A percentile compares a stretch with the other conserved stretches of the same genome.
Conservation (phyloP, 179 eudicot genomes). For the Beta corolliflora region DNA sequence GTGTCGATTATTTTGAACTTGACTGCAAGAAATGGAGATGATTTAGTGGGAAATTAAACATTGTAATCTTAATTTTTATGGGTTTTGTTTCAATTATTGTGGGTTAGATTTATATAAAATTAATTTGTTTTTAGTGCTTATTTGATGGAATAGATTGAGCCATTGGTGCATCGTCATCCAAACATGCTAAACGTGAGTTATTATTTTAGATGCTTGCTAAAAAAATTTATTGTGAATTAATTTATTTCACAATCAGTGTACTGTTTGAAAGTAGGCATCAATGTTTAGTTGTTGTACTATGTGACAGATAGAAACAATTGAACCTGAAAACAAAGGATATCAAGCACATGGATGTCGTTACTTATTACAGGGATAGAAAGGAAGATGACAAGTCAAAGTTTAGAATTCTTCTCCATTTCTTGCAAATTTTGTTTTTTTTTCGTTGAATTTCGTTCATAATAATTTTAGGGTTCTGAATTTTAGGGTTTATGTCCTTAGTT, state of each 20-base stretch:
- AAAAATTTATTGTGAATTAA: not conserved
- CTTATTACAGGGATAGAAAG: constrained; percentile 64
- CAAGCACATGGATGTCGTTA: constrained; percentile 71
- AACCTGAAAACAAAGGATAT: constrained; percentile 73
- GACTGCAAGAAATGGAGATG: too few relatives aligned
- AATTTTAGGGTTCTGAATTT: too few relatives aligned
- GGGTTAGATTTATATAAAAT: not conserved
- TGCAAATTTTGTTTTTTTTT: too few relatives aligned
- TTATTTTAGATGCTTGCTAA: not conserved
- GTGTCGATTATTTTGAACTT: too few relatives aligned
- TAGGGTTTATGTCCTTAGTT: too few relatives aligned
- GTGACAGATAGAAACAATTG: constrained; percentile 69
- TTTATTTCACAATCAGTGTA: not conserved
- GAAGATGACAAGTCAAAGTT: constrained; percentile 71
- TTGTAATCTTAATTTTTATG: not conserved
- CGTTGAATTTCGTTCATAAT: too few relatives aligned
- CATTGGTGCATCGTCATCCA: constrained; percentile 85
- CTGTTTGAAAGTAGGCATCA: not conserved
- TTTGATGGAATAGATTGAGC: constrained; percentile 73
- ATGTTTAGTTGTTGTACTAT: constrained; percentile 11
- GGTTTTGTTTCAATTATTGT: constrained; percentile 1
- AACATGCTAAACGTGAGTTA: constrained; percentile 65
- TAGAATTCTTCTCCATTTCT: constrained; percentile 58
- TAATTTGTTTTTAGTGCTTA: constrained; percentile 12
- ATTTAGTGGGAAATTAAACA: not conserved